Evolutionary conservation across 2,329 filamentous ascomycete species (phyloP).

Genomic region (Fusarium nisikadoi): DNA sequence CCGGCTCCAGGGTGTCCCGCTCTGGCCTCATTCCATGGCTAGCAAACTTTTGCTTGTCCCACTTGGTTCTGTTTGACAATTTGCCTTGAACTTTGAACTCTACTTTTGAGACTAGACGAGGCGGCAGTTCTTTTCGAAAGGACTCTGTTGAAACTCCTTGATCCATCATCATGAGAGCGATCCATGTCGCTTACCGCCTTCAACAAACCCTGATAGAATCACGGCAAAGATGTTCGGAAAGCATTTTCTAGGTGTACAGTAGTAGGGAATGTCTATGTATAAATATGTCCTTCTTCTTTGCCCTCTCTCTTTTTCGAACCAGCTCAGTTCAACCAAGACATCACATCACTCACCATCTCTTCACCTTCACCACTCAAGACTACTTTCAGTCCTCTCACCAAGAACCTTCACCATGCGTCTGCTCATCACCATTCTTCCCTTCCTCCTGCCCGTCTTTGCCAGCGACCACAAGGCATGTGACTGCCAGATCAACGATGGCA

Average conservation of each 20-base stretch:
- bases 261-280: neutral
- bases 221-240: neutral
- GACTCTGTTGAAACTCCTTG: neutral
- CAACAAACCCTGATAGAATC: neutral
- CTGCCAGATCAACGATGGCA: neutral
- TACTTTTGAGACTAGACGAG: neutral
- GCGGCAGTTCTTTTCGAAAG: neutral
- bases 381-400: neutral
- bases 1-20: neutral
- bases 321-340: neutral
- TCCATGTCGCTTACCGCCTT: neutral
- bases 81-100: fast-evolving
- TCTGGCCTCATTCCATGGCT: neutral
- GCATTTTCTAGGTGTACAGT: fast-evolving
- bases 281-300: neutral
- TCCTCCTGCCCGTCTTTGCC: neutral
- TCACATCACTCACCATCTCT: neutral
- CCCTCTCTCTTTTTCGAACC: neutral
- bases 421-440: neutral
- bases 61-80: neutral
- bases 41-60: neutral
- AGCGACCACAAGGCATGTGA: neutral
- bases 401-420: neutral
- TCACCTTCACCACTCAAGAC: neutral
- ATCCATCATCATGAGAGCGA: neutral